Base-by-base conservation (phyloP, 192 early-diverging fungal species). In the Oehlia diaphana region DNA sequence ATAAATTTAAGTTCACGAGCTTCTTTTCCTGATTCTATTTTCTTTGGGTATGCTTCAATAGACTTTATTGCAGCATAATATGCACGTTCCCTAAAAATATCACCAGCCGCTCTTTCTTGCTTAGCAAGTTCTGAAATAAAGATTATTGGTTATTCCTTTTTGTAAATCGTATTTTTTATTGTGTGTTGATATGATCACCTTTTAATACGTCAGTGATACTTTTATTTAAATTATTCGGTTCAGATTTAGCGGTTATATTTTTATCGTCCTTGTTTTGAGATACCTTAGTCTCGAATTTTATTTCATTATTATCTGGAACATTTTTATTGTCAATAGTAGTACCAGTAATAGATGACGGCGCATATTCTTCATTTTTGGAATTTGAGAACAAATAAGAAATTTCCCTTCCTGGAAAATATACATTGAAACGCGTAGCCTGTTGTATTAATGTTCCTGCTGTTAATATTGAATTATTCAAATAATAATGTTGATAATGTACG, bases 1-100 rank as follows among this genome's bases (percentile, higher is more conserved):
- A 80, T 68, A 10, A 63, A 75, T 65, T 64, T 31, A 9, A 80
- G 61, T 53, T 61, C 2, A 28, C 39, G 31, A 28, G 79, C 79
- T 39, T 80, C 79, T 47, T 75, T 49, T 21, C 79, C 79, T 12
- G 79, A 80, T 8, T 31, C 63, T 33, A 80, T 49, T 73, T 26
- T 42, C 13, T 53, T 58, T 19, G 79, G 73, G 37, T 80, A 76
- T 14, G 23, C 21, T 53, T 26, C 16, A 4, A 80, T 76, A 35
- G 74, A 47, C 23, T 49, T 21, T 35, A 80, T 76, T 13, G 79
- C 79, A n/a, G 67, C 42, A 23, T 21, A 35, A 76, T 80, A 80
- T 21, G 74, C 79, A 19, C 79, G 79, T 68, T 80, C 73, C 33
- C 76, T 79, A 23, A 39, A 77, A 47, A 26, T 1, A 21, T 80